phyloP scores from a whole-genome alignment of 768 basidiomycete species.

The Boletales sp. region DNA sequence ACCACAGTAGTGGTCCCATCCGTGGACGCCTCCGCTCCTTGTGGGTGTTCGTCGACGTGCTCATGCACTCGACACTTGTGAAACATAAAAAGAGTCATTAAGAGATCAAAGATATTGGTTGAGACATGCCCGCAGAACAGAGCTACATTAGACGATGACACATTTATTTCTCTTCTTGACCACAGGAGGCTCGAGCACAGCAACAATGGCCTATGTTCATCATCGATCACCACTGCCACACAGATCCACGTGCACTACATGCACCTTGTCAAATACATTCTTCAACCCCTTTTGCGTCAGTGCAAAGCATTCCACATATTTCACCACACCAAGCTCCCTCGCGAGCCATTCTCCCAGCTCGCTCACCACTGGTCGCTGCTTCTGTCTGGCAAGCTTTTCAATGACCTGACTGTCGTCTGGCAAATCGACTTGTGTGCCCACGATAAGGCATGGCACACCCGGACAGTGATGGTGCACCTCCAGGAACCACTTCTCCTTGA shows the following conservation, averaged over 20 bases:
- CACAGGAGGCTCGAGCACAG: slow-evolving; percentile 95
- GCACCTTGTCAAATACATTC: slow-evolving; percentile 99
- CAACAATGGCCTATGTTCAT: slow-evolving; percentile 77
- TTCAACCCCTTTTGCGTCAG: slow-evolving; percentile 99
- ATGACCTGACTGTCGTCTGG: slow-evolving; percentile 89
- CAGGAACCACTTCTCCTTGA: slow-evolving; percentile 99
- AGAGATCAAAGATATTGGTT: slow-evolving; percentile 32
- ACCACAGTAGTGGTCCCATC: no score
- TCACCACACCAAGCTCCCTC: slow-evolving; percentile 96
- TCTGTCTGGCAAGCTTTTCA: slow-evolving; percentile 95
- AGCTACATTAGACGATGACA: slow-evolving; percentile 70
- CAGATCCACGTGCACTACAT: slow-evolving; percentile 24
- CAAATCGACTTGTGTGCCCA: slow-evolving; percentile 97
- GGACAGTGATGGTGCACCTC: slow-evolving; percentile 99
- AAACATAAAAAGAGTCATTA: slow-evolving; percentile 33
- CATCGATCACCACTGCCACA: slow-evolving; percentile 13
- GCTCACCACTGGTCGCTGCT: slow-evolving; percentile 85
- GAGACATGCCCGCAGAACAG: slow-evolving; percentile 25
- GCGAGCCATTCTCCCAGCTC: slow-evolving; percentile 94
- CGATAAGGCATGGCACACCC: slow-evolving; percentile 97
- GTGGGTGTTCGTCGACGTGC: no score
- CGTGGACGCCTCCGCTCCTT: no score
- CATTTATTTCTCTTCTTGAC: slow-evolving; percentile 78
- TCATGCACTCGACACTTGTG: no score
- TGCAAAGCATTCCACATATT: slow-evolving; percentile 99